Base-by-base conservation (phyloP, 306 rosid species). In the Cicer cuneatum region DNA sequence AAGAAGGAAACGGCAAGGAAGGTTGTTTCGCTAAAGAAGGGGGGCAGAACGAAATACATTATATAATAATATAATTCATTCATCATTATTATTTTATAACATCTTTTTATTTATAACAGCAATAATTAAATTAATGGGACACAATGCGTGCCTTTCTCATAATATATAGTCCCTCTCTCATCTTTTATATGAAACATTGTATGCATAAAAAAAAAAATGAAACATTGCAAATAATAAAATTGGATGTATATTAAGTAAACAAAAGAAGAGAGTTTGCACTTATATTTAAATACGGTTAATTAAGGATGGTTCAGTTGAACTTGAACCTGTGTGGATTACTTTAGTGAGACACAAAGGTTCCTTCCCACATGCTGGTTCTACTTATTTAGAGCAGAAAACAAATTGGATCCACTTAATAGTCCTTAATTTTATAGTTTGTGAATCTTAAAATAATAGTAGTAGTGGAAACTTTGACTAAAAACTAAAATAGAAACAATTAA, bases 361-460 rank as follows among this genome's bases (percentile, higher is more conserved):
- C 69, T 51, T 72, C 57, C 65, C 82, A 77, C 79, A 72, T 82
- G 80, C 75, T 49, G 73, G 43, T 82, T 66, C 82, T 57, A 7
- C 60, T 76, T 24, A 66, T 72, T 72, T 77, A 69, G 82, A 82
- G 10, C 66, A 56, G 1, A 81, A 72, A 63, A 66, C 75, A 82
- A 77, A 39, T 65, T 57, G 69, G 69, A 78, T 67, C 68, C 74
- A 45, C 72, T 66, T 71, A 72, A 72, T 76, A 72, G 42, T 63
- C 35, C 80, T 0, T 68, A 51, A 48, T 74, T 11, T 9, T 45
- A 16, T 61, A 46, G 14, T 57, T 65, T 74, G 8, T 59, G 54
- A 62, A 2, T 24, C 71, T 62, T 69, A 68, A 11, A 62, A 69
- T 69, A 75, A 54, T 71, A 21, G 72, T 57, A 33, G 59, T 76